A percentile compares a stretch with the other conserved stretches of the same genome.
These are phyloP conservation scores for Fusarium irregulare DNA, from an alignment of 2,329 filamentous ascomycete species.

Conservation along the genomic window DNA sequence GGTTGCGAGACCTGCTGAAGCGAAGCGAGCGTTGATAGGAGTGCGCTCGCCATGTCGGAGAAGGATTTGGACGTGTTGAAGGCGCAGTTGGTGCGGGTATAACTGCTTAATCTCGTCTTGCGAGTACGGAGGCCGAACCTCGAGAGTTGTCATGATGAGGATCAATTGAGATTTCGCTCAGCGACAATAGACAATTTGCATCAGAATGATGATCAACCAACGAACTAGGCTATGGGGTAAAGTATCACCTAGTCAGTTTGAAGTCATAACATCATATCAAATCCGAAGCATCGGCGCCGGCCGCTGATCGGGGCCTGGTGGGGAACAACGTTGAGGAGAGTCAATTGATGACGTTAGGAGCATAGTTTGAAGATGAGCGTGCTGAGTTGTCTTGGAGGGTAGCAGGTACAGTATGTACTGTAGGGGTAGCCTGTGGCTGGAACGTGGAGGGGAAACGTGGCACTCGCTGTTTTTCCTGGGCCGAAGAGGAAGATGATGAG, in stretches of 20 bases:
- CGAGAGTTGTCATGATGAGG: slow-evolving; percentile 77
- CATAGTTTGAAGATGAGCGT: background rate
- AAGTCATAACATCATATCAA: slow-evolving; percentile 19
- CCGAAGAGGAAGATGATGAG: background rate
- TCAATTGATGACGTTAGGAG: slow-evolving; percentile 9
- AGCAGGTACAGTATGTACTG: background rate
- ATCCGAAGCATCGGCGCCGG: slow-evolving; percentile 22
- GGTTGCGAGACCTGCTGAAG: slow-evolving; percentile 74
- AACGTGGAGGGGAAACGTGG: background rate
- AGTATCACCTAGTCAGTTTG: background rate
- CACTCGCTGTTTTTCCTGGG: background rate
- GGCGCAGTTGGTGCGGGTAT: slow-evolving; percentile 82
- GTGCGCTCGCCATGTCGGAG: slow-evolving; percentile 84
- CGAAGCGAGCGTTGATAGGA: slow-evolving; percentile 88
- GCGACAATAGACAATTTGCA: background rate
- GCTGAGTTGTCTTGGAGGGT: background rate
- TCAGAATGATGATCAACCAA: background rate
- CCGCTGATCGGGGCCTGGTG: slow-evolving; percentile 30
- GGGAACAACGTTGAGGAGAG: background rate
- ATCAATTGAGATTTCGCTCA: background rate
- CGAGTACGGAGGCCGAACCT: slow-evolving; percentile 80
- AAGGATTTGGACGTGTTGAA: slow-evolving; percentile 90
- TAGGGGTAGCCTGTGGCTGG: background rate
- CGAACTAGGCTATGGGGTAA: background rate
- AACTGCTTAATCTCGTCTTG: slow-evolving; percentile 81